Conservation (phyloP, 441 rosid genomes). For the Aleurites moluccanus region DNA sequence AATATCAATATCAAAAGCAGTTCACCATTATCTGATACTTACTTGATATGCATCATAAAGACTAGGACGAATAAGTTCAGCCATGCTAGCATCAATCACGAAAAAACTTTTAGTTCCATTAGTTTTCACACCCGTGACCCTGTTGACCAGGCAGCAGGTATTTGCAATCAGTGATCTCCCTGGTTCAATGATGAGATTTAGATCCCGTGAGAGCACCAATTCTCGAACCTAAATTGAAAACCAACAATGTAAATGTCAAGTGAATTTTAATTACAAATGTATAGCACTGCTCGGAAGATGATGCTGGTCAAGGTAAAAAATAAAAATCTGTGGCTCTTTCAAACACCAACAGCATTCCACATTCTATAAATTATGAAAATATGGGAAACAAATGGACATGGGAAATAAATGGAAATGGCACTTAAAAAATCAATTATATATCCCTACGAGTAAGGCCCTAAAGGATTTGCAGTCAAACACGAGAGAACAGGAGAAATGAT, state of each 20-base stretch:
- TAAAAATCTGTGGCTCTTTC: background rate
- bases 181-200: slow-evolving; percentile 94
- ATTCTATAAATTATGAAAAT: background rate
- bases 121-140: slow-evolving; percentile 93
- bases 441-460: background rate
- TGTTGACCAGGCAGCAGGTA: slow-evolving; percentile 89
- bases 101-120: slow-evolving; percentile 92
- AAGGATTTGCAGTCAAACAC: background rate
- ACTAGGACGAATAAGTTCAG: slow-evolving; percentile 98
- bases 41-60: slow-evolving; percentile 98
- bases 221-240: slow-evolving; percentile 65
- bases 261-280: background rate
- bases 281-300: background rate
- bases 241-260: background rate
- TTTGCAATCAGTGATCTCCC: slow-evolving; percentile 96
- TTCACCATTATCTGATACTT: slow-evolving; percentile 25
- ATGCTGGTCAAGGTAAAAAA: background rate
- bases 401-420: too few relatives aligned
- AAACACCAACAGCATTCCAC: background rate
- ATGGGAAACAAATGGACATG: background rate
- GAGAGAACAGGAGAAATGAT: background rate
- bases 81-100: slow-evolving; percentile 98
- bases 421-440: background rate
- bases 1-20: background rate
- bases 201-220: slow-evolving; percentile 70